Evolutionary conservation across 352 stramenopile species (phyloP).

Genomic region (Pythium sukuiense): DNA sequence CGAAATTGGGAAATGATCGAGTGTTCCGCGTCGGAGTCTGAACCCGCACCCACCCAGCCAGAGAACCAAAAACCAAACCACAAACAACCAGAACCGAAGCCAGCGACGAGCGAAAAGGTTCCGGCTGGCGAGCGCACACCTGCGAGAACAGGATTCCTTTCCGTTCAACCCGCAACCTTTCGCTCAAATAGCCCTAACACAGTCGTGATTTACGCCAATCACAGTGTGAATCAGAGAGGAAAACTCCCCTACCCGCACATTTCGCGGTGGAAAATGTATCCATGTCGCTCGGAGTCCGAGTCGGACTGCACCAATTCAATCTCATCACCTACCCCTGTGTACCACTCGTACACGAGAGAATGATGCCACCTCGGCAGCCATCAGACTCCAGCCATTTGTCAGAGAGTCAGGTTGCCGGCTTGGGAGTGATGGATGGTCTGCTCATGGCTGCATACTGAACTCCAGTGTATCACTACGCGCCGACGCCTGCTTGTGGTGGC

Average conservation of each 20-base stretch:
- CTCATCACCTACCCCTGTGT: slow-evolving; percentile 29
- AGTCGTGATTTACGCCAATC: slow-evolving; percentile 19
- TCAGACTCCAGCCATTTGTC: slow-evolving; percentile 23
- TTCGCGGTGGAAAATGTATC: slow-evolving; percentile 25
- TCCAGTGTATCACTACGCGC: not conserved
- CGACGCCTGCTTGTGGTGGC: not conserved
- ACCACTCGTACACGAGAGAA: not conserved
- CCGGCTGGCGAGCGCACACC: slow-evolving; percentile 25
- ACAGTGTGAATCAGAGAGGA: not conserved
- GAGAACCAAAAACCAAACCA: not conserved
- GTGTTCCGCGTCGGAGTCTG: not conserved
- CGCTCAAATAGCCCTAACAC: slow-evolving; percentile 24
- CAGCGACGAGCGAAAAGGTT: slow-evolving; percentile 29
- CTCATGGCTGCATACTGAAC: slow-evolving; percentile 20
- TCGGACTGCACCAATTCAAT: slow-evolving; percentile 12
- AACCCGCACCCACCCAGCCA: not conserved
- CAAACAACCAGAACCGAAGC: slow-evolving; percentile 9
- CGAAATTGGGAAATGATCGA: slow-evolving; percentile 31
- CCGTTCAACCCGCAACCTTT: slow-evolving; percentile 33
- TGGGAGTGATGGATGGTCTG: slow-evolving; percentile 28
- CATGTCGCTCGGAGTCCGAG: slow-evolving; percentile 19
- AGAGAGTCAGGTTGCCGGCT: slow-evolving; percentile 23
- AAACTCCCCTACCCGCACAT: slow-evolving; percentile 14
- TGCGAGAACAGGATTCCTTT: slow-evolving; percentile 14
- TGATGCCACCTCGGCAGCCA: slow-evolving; percentile 17